Conservation (phyloP, 2,329 filamentous ascomycete species). For the Cladophialophora exuberans region DNA sequence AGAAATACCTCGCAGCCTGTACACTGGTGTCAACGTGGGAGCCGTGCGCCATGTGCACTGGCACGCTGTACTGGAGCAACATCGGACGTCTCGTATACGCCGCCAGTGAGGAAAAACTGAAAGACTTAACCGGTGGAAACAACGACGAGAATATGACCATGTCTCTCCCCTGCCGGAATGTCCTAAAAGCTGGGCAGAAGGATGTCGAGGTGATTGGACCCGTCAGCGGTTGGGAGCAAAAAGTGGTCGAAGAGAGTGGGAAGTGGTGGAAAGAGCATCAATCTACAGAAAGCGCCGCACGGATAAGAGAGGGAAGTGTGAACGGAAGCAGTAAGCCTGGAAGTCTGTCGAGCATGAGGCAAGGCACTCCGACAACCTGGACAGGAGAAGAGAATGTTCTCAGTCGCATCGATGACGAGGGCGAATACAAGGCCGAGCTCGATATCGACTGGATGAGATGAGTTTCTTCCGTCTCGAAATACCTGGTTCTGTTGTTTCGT, state of each 20-base stretch:
- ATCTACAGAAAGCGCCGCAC: not conserved
- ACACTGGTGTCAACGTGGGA: slow-evolving; percentile 60
- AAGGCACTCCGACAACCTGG: slow-evolving; percentile 29
- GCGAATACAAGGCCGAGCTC: slow-evolving; percentile 34
- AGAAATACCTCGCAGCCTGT: slow-evolving; percentile 53
- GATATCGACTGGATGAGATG: slow-evolving; percentile 35
- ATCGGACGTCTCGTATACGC: slow-evolving; percentile 58
- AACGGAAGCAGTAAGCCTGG: slow-evolving; percentile 27
- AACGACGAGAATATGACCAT: slow-evolving; percentile 59
- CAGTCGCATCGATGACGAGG: slow-evolving; percentile 34
- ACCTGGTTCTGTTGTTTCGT: too few species aligned
- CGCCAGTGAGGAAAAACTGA: slow-evolving; percentile 53
- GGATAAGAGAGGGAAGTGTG: slow-evolving; percentile 23
- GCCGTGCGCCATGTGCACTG: slow-evolving; percentile 58
- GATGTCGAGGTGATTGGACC: slow-evolving; percentile 55
- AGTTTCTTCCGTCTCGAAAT: not conserved
- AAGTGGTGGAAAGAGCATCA: slow-evolving; percentile 47
- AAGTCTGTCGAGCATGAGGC: slow-evolving; percentile 25
- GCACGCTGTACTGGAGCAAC: slow-evolving; percentile 56
- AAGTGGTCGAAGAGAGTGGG: slow-evolving; percentile 51
- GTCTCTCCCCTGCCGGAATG: slow-evolving; percentile 52
- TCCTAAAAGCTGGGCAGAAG: slow-evolving; percentile 55
- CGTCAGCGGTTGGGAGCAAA: slow-evolving; percentile 48
- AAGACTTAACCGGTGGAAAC: slow-evolving; percentile 49
- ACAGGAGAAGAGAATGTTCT: slow-evolving; percentile 33